Conservation (phyloP, 805 yeast genomes). For the Nakazawaea ernobii region DNA sequence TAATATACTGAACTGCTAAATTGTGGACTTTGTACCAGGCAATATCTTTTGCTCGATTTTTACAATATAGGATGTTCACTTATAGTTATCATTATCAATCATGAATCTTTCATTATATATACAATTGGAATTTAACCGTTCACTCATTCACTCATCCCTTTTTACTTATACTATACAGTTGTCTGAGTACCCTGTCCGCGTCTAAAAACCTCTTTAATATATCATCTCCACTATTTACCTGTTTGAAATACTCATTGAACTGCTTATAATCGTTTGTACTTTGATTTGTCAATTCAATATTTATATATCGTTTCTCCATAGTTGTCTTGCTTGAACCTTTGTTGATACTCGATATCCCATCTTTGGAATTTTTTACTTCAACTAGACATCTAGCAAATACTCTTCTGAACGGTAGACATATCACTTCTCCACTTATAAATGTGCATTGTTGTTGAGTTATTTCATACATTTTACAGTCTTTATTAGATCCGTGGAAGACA, state of each 20-base stretch:
- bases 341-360: not conserved
- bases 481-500: slow-evolving; percentile 18
- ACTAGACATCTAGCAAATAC: slow-evolving; percentile 37
- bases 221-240: slow-evolving; percentile 7
- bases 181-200: slow-evolving; percentile 25
- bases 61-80: too few species aligned
- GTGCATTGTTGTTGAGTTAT: slow-evolving; percentile 44
- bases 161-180: slow-evolving; percentile 3
- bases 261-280: slow-evolving; percentile 26
- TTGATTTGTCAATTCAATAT: slow-evolving; percentile 32
- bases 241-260: slow-evolving; percentile 8
- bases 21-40: too few species aligned
- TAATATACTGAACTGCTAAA: too few species aligned
- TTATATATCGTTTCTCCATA: not conserved
- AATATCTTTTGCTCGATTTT: too few species aligned
- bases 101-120: too few species aligned
- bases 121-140: too few species aligned
- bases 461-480: slow-evolving; percentile 29
- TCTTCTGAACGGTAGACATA: slow-evolving; percentile 44
- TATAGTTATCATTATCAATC: too few species aligned
- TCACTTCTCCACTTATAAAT: slow-evolving; percentile 33
- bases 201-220: slow-evolving; percentile 22
- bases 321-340: not conserved
- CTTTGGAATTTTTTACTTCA: slow-evolving; percentile 15
- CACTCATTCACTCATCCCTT: too few species aligned